phyloP scores from a whole-genome alignment of 1,284 basidiomycete genomes.

The Phellopilus nigrolimitatus region DNA sequence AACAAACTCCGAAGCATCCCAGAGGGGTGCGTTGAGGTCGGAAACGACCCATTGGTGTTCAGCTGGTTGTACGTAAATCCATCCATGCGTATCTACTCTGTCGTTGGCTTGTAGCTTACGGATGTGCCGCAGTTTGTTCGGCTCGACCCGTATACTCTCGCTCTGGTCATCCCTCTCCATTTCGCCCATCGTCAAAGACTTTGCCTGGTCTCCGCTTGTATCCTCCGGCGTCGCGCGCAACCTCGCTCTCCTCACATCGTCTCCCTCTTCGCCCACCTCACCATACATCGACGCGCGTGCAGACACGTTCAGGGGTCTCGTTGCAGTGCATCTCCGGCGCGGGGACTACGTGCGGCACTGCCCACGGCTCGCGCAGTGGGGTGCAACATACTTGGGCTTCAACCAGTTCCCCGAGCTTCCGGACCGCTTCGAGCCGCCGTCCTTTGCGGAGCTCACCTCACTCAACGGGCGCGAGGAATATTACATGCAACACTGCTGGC shows the following conservation, averaged over 20 bases:
- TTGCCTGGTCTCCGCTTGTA: constrained; percentile 59
- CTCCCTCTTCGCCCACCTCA: constrained; percentile 12
- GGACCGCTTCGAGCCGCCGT: constrained; percentile 46
- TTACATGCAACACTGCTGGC: constrained; percentile 56
- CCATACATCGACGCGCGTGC: no score
- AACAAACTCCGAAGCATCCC: constrained; percentile 30
- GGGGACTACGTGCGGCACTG: constrained; percentile 67
- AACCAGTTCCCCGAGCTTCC: constrained; percentile 48
- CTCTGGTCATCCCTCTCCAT: constrained; percentile 12
- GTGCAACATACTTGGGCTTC: constrained; percentile 49
- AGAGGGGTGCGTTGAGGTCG: constrained; percentile 33
- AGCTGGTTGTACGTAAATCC: constrained; percentile 28
- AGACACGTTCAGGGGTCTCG: constrained; percentile 48
- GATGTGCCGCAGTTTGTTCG: no score
- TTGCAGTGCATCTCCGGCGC: constrained; percentile 62
- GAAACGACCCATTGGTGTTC: constrained; percentile 20
- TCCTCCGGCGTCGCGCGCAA: constrained; percentile 47
- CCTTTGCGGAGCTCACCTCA: constrained; percentile 32
- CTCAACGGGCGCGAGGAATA: constrained; percentile 24
- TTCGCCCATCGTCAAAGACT: constrained; percentile 49
- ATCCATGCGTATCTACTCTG: constrained; percentile 43
- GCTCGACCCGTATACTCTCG: constrained; percentile 24
- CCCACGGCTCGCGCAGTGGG: constrained; percentile 46
- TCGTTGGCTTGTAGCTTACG: no score
- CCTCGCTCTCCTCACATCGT: constrained; percentile 33